Percentiles rank a stretch among this genome's conserved stretches.
Conservation (phyloP, 1,139 yeast genomes). For the Magnusiomyces fungicola region DNA sequence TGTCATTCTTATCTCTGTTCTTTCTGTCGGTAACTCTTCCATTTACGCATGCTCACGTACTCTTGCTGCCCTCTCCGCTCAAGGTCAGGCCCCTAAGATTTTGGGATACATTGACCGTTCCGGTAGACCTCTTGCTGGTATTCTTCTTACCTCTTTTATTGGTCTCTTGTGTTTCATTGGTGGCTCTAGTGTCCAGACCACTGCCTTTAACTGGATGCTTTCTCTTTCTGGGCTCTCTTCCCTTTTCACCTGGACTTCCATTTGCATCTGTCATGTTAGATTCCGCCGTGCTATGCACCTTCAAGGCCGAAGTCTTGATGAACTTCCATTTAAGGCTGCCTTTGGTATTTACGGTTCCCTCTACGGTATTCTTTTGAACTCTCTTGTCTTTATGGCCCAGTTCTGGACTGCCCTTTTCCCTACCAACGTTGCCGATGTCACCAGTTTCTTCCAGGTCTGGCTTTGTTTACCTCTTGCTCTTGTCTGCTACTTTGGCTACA, state of each 20-base stretch:
- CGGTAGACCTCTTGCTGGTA: constrained; percentile 71
- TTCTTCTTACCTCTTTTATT: constrained; percentile 46
- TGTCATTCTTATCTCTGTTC: constrained; percentile 62
- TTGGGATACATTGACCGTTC: constrained; percentile 65
- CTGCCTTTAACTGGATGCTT: constrained; percentile 70
- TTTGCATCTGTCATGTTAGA: constrained; percentile 67
- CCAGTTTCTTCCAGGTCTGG: constrained; percentile 46
- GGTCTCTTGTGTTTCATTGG: constrained; percentile 63
- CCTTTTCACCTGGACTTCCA: constrained; percentile 73
- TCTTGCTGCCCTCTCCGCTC: constrained; percentile 70
- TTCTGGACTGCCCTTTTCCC: constrained; percentile 77
- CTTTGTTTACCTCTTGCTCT: constrained; percentile 48
- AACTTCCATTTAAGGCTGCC: constrained; percentile 63
- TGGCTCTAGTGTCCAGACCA: constrained; percentile 64
- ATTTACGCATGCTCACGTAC: constrained; percentile 78
- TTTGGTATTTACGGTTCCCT: constrained; percentile 66
- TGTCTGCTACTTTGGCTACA: constrained; percentile 44
- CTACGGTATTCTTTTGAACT: constrained; percentile 54
- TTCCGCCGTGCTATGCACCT: constrained; percentile 66
- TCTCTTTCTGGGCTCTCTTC: constrained; percentile 78
- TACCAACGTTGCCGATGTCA: constrained; percentile 40
- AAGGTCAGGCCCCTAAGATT: constrained; percentile 70
- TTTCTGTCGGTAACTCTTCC: constrained; percentile 70
- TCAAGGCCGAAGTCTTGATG: constrained; percentile 58
- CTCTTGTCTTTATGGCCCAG: constrained; percentile 66